Conservation (phyloP, 1,139 yeast species). For the Hyphopichia pseudoburtonii region DNA sequence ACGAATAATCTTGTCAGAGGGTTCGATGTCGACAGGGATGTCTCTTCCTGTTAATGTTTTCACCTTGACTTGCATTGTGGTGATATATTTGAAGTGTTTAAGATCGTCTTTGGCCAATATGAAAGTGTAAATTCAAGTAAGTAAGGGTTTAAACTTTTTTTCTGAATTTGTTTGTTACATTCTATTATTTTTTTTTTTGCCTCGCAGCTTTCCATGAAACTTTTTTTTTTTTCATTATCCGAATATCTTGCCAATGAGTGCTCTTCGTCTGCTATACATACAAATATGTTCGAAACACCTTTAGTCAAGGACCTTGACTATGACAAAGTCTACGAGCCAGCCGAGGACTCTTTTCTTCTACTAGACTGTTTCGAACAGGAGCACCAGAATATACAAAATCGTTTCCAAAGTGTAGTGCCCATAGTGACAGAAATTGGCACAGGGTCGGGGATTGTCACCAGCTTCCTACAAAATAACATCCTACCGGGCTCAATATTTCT, state of each 20-base stretch:
- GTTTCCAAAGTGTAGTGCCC: conserved; percentile 39
- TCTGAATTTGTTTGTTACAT: no score
- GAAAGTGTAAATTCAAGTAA: no score
- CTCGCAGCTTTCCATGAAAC: no score
- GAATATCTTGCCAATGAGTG: no score
- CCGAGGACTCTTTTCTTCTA: conserved; percentile 85
- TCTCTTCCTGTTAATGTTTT: conserved; percentile 82
- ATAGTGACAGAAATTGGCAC: conserved; percentile 84
- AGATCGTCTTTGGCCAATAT: no score
- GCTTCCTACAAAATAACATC: conserved; percentile 63
- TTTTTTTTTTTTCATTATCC: no score
- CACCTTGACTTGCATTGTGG: conserved; percentile 61
- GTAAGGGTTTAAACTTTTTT: no score
- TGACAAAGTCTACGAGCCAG: conserved; percentile 79
- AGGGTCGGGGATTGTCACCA: conserved; percentile 85
- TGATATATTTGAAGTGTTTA: not conserved
- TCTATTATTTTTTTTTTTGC: no score
- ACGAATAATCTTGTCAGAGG: conserved; percentile 70
- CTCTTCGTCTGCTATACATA: not conserved
- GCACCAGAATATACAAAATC: conserved; percentile 26
- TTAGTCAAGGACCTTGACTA: conserved; percentile 28
- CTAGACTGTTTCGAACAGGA: conserved; percentile 77
- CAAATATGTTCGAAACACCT: conserved; percentile 45
- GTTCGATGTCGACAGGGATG: conserved; percentile 79
- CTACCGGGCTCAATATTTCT: conserved; percentile 51